Percentiles rank a stretch among this genome's conserved stretches.
Conservation (phyloP, 1,284 basidiomycete genomes). For the Inonotus hispidus region DNA sequence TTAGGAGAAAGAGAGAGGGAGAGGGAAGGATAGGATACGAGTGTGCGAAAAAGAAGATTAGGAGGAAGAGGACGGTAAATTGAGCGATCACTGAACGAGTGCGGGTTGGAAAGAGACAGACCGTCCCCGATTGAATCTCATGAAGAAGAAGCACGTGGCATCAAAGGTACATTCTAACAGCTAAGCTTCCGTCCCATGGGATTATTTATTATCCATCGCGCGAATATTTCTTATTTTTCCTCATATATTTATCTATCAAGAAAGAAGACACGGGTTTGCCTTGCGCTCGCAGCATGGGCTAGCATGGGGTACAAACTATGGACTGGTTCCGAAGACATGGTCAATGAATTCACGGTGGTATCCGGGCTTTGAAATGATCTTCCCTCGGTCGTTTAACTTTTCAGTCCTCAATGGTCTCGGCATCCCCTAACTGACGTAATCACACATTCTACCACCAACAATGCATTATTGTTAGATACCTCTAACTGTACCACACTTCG, state of each 20-base stretch:
- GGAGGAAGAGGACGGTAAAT: neutral
- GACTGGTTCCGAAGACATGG: neutral
- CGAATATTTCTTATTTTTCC: too few relatives aligned
- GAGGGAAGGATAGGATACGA: neutral
- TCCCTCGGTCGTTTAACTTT: constrained; percentile 5
- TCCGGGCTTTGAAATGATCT: neutral
- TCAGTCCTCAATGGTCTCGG: neutral
- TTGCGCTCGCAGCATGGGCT: neutral
- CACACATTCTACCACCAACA: neutral
- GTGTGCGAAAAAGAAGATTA: constrained; percentile 8
- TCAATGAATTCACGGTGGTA: neutral
- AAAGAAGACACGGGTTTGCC: neutral
- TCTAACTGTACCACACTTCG: too few relatives aligned
- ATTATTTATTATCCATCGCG: too few relatives aligned
- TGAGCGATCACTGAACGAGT: neutral
- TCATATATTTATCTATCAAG: too few relatives aligned
- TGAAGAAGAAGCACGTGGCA: constrained; percentile 4
- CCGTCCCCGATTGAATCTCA: constrained; percentile 8
- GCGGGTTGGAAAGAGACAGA: neutral
- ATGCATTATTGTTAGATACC: neutral
- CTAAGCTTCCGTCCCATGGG: constrained; percentile 1
- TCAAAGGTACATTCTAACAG: neutral
- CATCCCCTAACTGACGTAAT: neutral
- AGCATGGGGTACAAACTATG: neutral
- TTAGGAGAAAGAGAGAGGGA: neutral